Base-by-base conservation (phyloP, 352 stramenopile genomes). In the Phytophthora citrophthora region DNA sequence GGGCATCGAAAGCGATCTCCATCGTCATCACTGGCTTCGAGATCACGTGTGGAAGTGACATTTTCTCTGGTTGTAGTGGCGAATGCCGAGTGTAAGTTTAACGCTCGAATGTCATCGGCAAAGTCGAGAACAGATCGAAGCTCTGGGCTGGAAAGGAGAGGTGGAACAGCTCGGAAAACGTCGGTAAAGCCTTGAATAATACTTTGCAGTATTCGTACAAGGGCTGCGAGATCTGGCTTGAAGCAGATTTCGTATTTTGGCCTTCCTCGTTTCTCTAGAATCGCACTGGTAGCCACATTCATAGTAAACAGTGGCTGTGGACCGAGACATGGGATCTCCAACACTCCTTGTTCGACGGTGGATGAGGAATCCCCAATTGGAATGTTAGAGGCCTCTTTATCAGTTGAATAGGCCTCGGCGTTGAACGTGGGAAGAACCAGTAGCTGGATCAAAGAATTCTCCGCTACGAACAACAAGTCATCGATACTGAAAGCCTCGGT, bases 81-180 rank as follows among this genome's bases (percentile, higher is more conserved):
- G 18, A 68, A 52, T 12, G 31, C 27, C 2, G 58, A 41, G 44
- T 60, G 41, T 15, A 75, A 18, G 11, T 63, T 64, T 7, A 75
- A 60, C 5, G 79, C 70, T 29, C 70, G 74, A n/a, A 84, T 79
- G 27, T 89, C 66, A 13, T 78, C 55, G 0, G 76, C 69, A 61
- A 91, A 91, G 4, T 65, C 64, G 20, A 91, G 51, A 11, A 88
- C 63, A 2, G 76, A 67, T 1, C 56, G 63, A 27, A 91, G 64
- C 5, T 85, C 79, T 0, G 70, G 67, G 26, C 76, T 76, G 0
- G 68, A 55, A 0, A 78, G 44, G 4, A 89, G 43, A 1, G 79
- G 56, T 2, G 72, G 63, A n/a, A 91, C 71, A 0, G 60, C 40
- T 3, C 66, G 69, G 24, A 88, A 89, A 2, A 62, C 20, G 29